These are phyloP conservation scores for Eremothecium coryli DNA, from an alignment of 1,139 yeast genomes.

Conservation along the genomic window DNA sequence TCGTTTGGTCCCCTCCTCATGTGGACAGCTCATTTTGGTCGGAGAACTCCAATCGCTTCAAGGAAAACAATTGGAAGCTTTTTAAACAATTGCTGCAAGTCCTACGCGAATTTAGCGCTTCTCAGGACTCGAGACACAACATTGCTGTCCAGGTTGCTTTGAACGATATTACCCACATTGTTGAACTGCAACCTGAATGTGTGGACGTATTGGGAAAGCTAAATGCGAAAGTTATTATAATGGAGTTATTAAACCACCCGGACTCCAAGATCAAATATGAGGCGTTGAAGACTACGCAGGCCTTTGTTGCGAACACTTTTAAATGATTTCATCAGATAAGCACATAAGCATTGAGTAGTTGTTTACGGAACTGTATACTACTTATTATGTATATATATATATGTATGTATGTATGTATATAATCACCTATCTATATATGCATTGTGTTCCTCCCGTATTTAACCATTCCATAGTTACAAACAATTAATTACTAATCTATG, in stretches of 20 bases:
- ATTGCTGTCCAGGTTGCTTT: constrained; percentile 32
- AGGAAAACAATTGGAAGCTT: constrained; percentile 65
- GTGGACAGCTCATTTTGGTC: constrained; percentile 82
- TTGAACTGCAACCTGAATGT: constrained; percentile 55
- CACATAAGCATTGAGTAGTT: neutral
- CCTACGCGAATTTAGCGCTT: constrained; percentile 31
- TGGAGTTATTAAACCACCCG: constrained; percentile 74
- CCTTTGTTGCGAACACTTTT: constrained; percentile 68
- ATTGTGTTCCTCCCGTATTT: too few relatives aligned
- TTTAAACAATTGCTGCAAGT: constrained; percentile 46
- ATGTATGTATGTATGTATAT: neutral
- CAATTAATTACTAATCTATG: too few relatives aligned
- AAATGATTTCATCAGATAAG: constrained; percentile 18
- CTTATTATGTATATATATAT: neutral
- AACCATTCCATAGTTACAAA: too few relatives aligned
- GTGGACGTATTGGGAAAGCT: constrained; percentile 40
- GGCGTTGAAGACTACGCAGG: constrained; percentile 90
- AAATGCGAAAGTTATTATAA: constrained; percentile 64
- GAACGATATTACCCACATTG: constrained; percentile 68
- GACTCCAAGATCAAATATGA: constrained; percentile 89
- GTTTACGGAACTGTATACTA: neutral
- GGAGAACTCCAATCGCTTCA: constrained; percentile 68
- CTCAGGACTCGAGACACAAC: constrained; percentile 17
- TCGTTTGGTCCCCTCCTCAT: constrained; percentile 93
- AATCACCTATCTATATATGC: constrained; percentile 1